Evolutionary conservation across 345 rosid genomes (phyloP), one percentile per base, ranked within the genome.

Genomic region (Boechera stricta): DNA sequence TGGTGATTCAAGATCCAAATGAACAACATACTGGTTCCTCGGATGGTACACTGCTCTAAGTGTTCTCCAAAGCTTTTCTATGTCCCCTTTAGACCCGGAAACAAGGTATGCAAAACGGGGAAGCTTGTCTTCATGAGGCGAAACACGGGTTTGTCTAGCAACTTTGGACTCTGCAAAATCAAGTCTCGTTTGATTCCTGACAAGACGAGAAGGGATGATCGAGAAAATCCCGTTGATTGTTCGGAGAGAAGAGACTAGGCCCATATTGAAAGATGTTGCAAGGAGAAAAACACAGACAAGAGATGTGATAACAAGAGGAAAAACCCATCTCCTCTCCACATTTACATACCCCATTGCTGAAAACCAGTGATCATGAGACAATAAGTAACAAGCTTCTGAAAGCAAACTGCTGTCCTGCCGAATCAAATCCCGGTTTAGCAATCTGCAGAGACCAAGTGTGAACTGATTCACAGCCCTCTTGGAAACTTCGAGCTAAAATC

Each of bases 251-350:
- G 94, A 87, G 77, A 83, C 77, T 9, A 93, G 81, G 16, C 97
- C 98, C 94, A 96, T 85, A 84, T 91, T 91, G 84, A 96, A 85
- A 48, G 88, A 88, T 0, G 99, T 93, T 48, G 91, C 96, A 21
- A 96, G 73, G 63, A 91, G 93, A 75, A 96, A 92, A 38, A 89
- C 59, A 63, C 88, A 93, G 62, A 91, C 33, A 7, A 95, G 87
- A 63, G 98, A 91, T 87, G 92, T 90, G 79, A 96, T 83, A 7
- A 87, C 90, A 24, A 96, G 85, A 55, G 99, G 98, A 60, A 91
- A 88, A 41, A 87, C 88, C 99, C 98, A 96, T 86, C 85, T 96
- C 91, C 85, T 96, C 91, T 96, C 99, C 95, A 90, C 75, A 80
- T 82, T 87, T 60, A 86, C 64, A 28, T 86, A 86, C 81, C 95